Evolutionary conservation across 345 rosid genomes (phyloP).

Genomic region (Mangifera indica): DNA sequence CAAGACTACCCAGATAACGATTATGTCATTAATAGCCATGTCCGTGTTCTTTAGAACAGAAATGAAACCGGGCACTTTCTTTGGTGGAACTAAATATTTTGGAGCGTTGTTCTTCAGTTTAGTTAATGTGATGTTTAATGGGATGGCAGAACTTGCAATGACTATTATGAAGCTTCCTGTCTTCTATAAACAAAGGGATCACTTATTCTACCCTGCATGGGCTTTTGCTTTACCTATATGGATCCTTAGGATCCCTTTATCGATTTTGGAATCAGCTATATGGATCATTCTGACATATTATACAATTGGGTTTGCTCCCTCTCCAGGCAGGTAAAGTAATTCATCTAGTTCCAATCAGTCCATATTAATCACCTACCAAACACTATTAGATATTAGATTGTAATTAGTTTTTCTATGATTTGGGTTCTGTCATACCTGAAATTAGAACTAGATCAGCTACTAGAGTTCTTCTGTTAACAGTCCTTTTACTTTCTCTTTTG

Average conservation of each 20-base stretch:
- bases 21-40: constrained; percentile 48
- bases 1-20: constrained; percentile 54
- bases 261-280: constrained; percentile 57
- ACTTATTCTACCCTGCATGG: constrained; percentile 70
- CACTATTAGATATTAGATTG: background rate
- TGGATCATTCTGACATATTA: constrained; percentile 68
- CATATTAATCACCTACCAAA: background rate
- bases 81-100: constrained; percentile 44
- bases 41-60: constrained; percentile 59
- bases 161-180: constrained; percentile 63
- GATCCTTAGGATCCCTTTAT: constrained; percentile 60
- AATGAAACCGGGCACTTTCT: constrained; percentile 41
- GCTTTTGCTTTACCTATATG: constrained; percentile 60
- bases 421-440: background rate
- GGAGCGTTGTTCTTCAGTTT: constrained; percentile 66
- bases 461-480: background rate
- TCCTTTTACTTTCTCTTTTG: background rate
- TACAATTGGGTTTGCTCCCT: constrained; percentile 68
- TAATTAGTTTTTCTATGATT: background rate
- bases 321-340: constrained; percentile 47
- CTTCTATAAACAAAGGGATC: constrained; percentile 75
- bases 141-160: constrained; percentile 62
- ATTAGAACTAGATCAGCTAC: background rate
- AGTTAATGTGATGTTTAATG: constrained; percentile 64
- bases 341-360: background rate